Percentiles rank a stretch among this genome's conserved stretches.
These are phyloP conservation scores for Gossypium gossypioides DNA, from an alignment of 441 rosid species.

Conservation along the genomic window DNA sequence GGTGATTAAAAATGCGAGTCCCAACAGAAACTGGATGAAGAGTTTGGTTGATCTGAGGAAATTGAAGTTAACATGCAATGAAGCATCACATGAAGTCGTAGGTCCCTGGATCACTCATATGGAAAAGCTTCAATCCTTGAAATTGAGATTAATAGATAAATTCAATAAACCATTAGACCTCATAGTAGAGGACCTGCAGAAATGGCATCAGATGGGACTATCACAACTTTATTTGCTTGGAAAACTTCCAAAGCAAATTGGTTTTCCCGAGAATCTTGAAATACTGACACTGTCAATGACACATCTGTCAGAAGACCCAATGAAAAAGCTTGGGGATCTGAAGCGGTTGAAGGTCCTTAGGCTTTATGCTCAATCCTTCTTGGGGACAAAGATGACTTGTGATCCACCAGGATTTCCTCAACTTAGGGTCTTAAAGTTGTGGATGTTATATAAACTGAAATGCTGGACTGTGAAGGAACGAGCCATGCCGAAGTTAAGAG, in stretches of 20 bases:
- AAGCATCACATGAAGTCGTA: neutral
- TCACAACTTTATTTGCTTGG: constrained; percentile 6
- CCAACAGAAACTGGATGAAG: neutral
- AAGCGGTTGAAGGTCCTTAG: constrained; percentile 7
- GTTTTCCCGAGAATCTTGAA: constrained; percentile 3
- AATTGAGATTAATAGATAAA: constrained; percentile 6
- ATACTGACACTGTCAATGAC: constrained; percentile 8
- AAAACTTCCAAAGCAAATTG: neutral
- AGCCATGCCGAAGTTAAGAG: neutral
- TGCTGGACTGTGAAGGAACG: neutral
- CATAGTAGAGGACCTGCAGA: neutral
- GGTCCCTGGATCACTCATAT: neutral
- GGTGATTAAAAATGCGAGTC: neutral
- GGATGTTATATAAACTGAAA: neutral
- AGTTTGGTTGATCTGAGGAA: neutral
- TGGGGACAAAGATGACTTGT: neutral
- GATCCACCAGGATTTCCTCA: neutral
- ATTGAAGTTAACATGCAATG: constrained; percentile 4
- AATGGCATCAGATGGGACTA: neutral
- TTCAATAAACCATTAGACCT: neutral
- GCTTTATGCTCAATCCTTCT: constrained; percentile 1
- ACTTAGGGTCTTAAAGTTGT: constrained; percentile 6
- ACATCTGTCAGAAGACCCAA: neutral
- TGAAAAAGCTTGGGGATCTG: neutral
- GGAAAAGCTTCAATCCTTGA: neutral